Base-by-base conservation (phyloP, 768 basidiomycete species). In the Trametes villosa region DNA sequence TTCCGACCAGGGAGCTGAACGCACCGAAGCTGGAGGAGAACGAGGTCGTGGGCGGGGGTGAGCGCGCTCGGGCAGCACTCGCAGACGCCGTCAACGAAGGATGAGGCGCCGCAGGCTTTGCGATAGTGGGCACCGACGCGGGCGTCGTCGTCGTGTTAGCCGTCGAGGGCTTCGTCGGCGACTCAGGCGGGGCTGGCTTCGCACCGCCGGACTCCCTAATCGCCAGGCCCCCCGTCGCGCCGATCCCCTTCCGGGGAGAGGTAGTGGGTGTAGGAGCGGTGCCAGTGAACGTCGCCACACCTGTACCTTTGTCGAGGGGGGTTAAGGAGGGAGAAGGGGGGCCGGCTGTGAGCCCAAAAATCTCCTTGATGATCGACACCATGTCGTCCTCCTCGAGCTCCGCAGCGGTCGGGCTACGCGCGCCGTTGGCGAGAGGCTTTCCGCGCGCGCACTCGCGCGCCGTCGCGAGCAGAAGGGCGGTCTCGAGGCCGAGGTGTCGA, bases 401-500 rank as follows among this genome's bases (percentile, higher is more conserved):
- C 0, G 73, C 71, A 0, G 65, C 65, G 0, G 62, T 72, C 0
- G 78, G 76, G 0, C 69, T 70, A 18, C 59, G 67, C 33, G 54
- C 61, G 2, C 77, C 75, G 1, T 48, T 65, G 20, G 68, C 67
- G 54, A 4, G 69, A 63, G 2, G 80, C 73, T 6, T 79, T 72
- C 67, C 27, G 77, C 77, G 48, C 65, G 68, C 9, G 67, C 68
- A 18, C 71, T 89, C 88, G 1, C 88, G 79, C 3, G 83, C 83
- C 1, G 73, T 70, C 0, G 83, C 83, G 18, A 90, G 74, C 31
- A 71, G 77, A 1, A 88, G 69, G 0, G 83, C 76, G 0, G 84
- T 85, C 36, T 86, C 82, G 67, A 85, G 70, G 47, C 86, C 85
- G n/a, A 92, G 74, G 33, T 74, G 72, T 3, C 73, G 69, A 36